Base-by-base conservation (phyloP, 1,139 yeast species). In the Candida pseudoviswanathii region DNA sequence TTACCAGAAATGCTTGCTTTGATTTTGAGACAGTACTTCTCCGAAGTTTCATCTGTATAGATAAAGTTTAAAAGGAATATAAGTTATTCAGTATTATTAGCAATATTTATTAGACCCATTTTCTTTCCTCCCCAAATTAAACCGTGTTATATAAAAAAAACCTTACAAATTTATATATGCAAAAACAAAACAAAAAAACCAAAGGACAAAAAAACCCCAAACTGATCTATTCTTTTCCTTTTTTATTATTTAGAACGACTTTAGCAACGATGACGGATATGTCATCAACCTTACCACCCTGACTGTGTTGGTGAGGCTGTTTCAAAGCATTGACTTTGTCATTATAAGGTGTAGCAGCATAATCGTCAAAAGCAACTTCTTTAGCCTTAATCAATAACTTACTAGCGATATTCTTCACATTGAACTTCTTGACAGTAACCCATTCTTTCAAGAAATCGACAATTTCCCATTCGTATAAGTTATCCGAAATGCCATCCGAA, bases 1-100 rank as follows among this genome's bases (percentile, higher is more conserved):
- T 78, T 95, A 46, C 99, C 99, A 22, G 90, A 87, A 61, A 91
- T 95, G 86, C 78, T 95, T 55, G 84, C 97, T 2, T 76, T 88
- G 59, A 92, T 95, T 54, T 76, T 95, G 56, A 84, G 98, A 62
- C 99, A 95, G 66, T 95, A 89, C 70, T 95, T 94, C 67, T 76
- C 91, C 1, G 96, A 90, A 63, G 71, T 78, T 5, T 63, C 71
- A 40, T 46, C 56, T 6, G 41, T 54, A 30, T 54, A 54, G 43
- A 38, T 8, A 16, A 2, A 31, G 54, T 40, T 41, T 39, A 38
- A 31, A 32, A 22, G 24, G 27, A 4, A 16, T 24, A 32, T n/a
- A 32, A 27, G 9, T 32, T 24, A 34, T 45, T 43, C 31, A 47
- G 22, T 36, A 27, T 32, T 37, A 38, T n/a, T 43, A 34, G 11